Evolutionary conservation across 75 land plant genomes (phyloP).

Genomic region (Selaginella tamariscina): DNA sequence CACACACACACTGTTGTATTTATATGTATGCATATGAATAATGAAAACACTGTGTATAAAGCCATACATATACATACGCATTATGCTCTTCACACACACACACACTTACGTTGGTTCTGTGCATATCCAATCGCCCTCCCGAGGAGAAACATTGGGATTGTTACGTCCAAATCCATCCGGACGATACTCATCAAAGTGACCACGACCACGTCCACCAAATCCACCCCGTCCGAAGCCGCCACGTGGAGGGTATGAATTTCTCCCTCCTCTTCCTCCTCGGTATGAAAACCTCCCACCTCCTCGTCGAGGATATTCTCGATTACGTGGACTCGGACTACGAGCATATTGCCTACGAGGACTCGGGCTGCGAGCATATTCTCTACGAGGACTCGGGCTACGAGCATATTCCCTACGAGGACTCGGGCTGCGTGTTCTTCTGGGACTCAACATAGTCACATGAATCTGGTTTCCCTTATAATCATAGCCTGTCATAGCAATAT

Average conservation of each 20-base stretch:
- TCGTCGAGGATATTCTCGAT: too few relatives aligned
- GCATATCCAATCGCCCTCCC: constrained; percentile 81
- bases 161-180: constrained; percentile 36
- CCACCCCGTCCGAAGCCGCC: not conserved
- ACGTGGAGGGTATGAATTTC: too few relatives aligned
- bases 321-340: too few relatives aligned
- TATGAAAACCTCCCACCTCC: constrained; percentile 22
- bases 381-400: not conserved
- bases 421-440: not conserved
- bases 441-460: constrained; percentile 6
- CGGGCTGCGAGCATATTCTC: too few relatives aligned
- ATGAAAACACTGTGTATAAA: too few relatives aligned
- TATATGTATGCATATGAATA: too few relatives aligned
- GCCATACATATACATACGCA: too few relatives aligned
- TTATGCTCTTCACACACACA: too few relatives aligned
- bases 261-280: constrained; percentile 5
- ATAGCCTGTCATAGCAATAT: constrained; percentile 16
- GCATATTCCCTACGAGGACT: not conserved
- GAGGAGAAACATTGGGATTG: constrained; percentile 56
- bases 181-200: not conserved
- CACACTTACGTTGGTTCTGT: constrained; percentile 51
- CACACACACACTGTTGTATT: too few relatives aligned
- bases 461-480: constrained; percentile 28
- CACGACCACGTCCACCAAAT: not conserved
- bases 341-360: too few relatives aligned